A percentile compares a stretch with the other conserved stretches of the same genome.
Conservation (phyloP, 108 stramenopile species). For the Cyclotella kingstonii region DNA sequence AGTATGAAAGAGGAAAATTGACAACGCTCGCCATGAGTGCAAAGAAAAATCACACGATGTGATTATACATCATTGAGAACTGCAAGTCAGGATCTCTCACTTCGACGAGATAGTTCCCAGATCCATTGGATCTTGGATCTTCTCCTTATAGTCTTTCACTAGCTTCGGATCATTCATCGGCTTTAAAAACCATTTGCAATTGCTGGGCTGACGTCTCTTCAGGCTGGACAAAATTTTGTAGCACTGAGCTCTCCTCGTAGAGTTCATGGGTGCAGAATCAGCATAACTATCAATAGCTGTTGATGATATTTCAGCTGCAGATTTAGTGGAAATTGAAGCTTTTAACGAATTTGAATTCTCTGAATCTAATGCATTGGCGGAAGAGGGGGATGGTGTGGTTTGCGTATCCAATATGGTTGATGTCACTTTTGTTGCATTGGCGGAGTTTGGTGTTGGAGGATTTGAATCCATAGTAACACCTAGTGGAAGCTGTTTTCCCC, state of each 20-base stretch:
- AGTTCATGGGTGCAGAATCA: conserved; percentile 51
- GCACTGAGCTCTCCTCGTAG: conserved; percentile 57
- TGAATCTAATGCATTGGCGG: too few relatives aligned
- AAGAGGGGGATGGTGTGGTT: too few relatives aligned
- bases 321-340: too few relatives aligned
- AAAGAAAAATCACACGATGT: too few relatives aligned
- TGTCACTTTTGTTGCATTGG: too few relatives aligned
- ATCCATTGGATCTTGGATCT: conserved; percentile 77
- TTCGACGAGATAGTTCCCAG: conserved; percentile 67
- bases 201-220: conserved; percentile 53
- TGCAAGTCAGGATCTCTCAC: conserved; percentile 22
- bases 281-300: background rate
- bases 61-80: background rate
- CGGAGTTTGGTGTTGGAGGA: too few relatives aligned
- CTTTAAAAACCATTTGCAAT: conserved; percentile 61
- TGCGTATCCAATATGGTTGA: too few relatives aligned
- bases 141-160: conserved; percentile 74
- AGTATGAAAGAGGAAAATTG: background rate
- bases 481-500: conserved; percentile 56
- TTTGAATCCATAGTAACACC: conserved; percentile 20
- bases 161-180: conserved; percentile 72
- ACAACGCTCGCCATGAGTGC: background rate
- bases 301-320: background rate
- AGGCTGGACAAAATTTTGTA: conserved; percentile 64
- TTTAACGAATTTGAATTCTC: too few relatives aligned